A percentile compares a stretch with the other conserved stretches of the same genome.
Evolutionary conservation across 2,329 filamentous ascomycete genomes (phyloP).

Genomic region (Cylindrodendrum hubeiense): DNA sequence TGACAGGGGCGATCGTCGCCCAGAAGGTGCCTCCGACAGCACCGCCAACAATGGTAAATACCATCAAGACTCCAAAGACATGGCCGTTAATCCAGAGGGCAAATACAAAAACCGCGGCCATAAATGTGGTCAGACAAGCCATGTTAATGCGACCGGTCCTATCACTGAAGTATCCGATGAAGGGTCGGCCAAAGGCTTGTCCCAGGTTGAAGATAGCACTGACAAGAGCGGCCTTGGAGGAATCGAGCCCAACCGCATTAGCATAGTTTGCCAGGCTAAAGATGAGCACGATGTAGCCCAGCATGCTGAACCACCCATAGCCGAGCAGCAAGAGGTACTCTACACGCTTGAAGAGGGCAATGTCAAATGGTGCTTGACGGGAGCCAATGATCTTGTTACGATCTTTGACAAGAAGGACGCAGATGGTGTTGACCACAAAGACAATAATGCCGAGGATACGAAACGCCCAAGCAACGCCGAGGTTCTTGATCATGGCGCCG

Average conservation of each 20-base stretch:
- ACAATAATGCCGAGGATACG: conserved; percentile 73
- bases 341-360: conserved; percentile 67
- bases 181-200: conserved; percentile 75
- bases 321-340: conserved; percentile 75
- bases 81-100: conserved; percentile 80
- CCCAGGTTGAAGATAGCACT: conserved; percentile 80
- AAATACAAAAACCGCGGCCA: conserved; percentile 74
- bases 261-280: conserved; percentile 83
- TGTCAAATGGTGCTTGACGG: conserved; percentile 76
- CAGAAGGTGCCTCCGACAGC: conserved; percentile 79
- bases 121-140: conserved; percentile 72
- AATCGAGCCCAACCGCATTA: conserved; percentile 73
- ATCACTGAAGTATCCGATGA: conserved; percentile 81
- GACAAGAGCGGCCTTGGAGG: conserved; percentile 76
- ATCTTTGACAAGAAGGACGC: conserved; percentile 74
- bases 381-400: conserved; percentile 78
- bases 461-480: conserved; percentile 76
- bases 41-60: conserved; percentile 80
- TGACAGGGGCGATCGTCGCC: conserved; percentile 76
- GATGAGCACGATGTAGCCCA: conserved; percentile 82
- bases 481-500: conserved; percentile 74
- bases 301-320: conserved; percentile 78
- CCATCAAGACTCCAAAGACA: conserved; percentile 73
- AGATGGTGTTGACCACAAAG: conserved; percentile 73
- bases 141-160: conserved; percentile 79